phyloP scores from a whole-genome alignment of 805 yeast genomes.

The Lipomyces oligophaga region DNA sequence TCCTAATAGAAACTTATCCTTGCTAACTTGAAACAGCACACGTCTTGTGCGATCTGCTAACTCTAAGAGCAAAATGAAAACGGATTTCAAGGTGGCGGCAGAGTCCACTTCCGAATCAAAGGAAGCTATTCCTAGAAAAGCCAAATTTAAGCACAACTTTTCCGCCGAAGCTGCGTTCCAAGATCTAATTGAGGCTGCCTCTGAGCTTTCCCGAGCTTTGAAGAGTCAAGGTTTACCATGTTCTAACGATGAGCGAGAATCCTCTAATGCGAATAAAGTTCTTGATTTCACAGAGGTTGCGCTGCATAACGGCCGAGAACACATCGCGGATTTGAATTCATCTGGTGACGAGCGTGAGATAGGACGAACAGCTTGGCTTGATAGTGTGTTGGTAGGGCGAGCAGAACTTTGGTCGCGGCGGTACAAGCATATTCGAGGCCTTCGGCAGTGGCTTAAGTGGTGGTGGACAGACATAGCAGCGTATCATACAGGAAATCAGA shows the following conservation, averaged over 20 bases:
- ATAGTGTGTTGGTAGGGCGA: conserved; percentile 25
- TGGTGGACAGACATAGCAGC: conserved; percentile 32
- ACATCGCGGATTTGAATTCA: conserved; percentile 14
- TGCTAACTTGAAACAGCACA: too few relatives aligned
- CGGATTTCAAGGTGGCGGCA: too few relatives aligned
- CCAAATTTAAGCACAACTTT: conserved; percentile 28
- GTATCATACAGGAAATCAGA: conserved; percentile 23
- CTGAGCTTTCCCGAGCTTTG: background rate
- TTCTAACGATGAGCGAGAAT: conserved; percentile 17
- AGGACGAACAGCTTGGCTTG: conserved; percentile 22
- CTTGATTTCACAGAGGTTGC: conserved; percentile 25
- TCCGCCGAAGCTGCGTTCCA: conserved; percentile 28
- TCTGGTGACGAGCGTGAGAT: conserved; percentile 14
- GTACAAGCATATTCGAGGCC: conserved; percentile 13
- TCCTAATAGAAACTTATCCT: too few relatives aligned
- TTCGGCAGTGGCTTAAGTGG: conserved; percentile 31
- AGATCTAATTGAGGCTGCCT: conserved; percentile 18
- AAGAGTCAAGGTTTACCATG: background rate
- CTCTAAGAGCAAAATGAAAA: too few relatives aligned
- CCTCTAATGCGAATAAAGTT: conserved; percentile 12
- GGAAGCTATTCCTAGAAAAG: too few relatives aligned
- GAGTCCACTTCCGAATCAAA: too few relatives aligned
- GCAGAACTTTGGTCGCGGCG: conserved; percentile 29
- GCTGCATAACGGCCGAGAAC: conserved; percentile 18
- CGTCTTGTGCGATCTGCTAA: too few relatives aligned